Conservation (phyloP, 2,329 filamentous ascomycete genomes). For the Alternaria postmessia region DNA sequence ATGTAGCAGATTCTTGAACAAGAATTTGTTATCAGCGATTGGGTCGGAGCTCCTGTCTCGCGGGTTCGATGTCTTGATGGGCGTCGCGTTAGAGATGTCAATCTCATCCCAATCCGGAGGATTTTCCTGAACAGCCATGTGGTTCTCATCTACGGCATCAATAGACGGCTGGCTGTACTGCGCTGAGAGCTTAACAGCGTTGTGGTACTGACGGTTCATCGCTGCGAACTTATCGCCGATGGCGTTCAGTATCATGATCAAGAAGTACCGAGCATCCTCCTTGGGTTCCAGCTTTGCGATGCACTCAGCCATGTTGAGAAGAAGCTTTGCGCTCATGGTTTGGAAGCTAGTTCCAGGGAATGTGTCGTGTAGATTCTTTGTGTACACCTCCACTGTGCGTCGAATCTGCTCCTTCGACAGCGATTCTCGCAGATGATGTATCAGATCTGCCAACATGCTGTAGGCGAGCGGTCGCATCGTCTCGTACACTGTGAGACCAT, state of each 20-base stretch:
- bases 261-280: conserved; percentile 89
- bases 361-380: conserved; percentile 91
- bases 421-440: conserved; percentile 94
- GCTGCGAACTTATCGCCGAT: conserved; percentile 98
- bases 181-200: conserved; percentile 91
- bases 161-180: conserved; percentile 72
- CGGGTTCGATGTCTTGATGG: conserved; percentile 93
- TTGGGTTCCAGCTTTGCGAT: conserved; percentile 95
- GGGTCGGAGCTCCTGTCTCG: conserved; percentile 89
- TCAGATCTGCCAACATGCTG: conserved; percentile 97
- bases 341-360: conserved; percentile 99
- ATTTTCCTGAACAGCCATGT: conserved; percentile 80
- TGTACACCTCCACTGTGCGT: conserved; percentile 96
- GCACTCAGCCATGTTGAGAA: conserved; percentile 97
- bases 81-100: conserved; percentile 95
- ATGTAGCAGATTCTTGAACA: conserved; percentile 96
- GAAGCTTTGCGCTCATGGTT: conserved; percentile 97
- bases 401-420: conserved; percentile 89
- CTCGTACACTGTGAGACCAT: conserved; percentile 95
- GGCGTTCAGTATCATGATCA: conserved; percentile 97
- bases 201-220: conserved; percentile 96
- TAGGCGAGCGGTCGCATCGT: conserved; percentile 95
- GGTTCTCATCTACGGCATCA: conserved; percentile 76
- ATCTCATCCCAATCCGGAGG: conserved; percentile 97
- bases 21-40: conserved; percentile 94